Evolutionary conservation across 257 asterid genomes (phyloP), one percentile per base, ranked within the genome.

Genomic region (Plantago ovata): DNA sequence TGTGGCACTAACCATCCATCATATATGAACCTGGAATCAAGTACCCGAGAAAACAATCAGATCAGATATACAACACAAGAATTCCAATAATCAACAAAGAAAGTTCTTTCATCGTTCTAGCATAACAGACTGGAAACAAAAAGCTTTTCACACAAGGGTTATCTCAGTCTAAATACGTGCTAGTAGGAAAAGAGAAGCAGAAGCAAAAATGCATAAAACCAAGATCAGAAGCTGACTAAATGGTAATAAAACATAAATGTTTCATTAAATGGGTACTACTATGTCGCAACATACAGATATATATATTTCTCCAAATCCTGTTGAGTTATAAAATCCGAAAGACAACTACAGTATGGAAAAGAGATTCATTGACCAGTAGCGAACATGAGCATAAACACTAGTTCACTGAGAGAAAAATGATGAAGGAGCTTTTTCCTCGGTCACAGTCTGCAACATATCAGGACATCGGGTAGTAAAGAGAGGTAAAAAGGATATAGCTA

Each of bases 1-100:
- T 92, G 98, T 14, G 96, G 96, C 96, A 92, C 73, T 21, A 40
- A 57, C 96, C 96, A 92, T 63, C 84, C 96, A 56, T 85, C 84
- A 5, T 92, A 92, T 52, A 73, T 60, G 79, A 88, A 92, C 89
- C 98, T 92, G 83, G 53, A 49, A 46, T n/a, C 19, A 16, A 33
- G 18, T 38, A 48, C 53, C 53, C 10, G n/a, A 10, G 18, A 48
- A 9, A 20, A 28, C 36, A 50, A 50, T 50, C 18, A 50, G 56
- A 50, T n/a, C n/a, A n/a, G n/a, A n/a, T n/a, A n/a, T 22, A 22
- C 6, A 36, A 50, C 18, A 10, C 22, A 22, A 13, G 24, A 3
- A 21, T 49, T 49, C 55, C 23, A 32, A 20, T 4, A 9, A 49
- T 18, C 10, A 12, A 49, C n/a, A n/a, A 10, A 48, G 53, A n/a